phyloP scores from a whole-genome alignment of 2,329 filamentous ascomycete genomes.

The Furcasterigmium sp. region DNA sequence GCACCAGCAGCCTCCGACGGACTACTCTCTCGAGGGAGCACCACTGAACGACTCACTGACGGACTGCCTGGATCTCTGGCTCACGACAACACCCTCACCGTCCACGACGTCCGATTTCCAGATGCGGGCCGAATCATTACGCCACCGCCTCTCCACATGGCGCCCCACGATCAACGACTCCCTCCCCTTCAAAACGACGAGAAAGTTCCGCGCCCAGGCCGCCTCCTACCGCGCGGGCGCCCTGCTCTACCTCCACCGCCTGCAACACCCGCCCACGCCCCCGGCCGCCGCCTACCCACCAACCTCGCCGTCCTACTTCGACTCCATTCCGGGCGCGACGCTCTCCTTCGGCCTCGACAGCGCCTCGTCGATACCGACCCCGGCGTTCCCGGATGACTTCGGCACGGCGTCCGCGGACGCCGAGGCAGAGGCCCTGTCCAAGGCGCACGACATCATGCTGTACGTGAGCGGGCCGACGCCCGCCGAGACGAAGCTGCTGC shows the following conservation, averaged over 20 bases:
- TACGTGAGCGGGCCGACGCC: conserved; percentile 13
- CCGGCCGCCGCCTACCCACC: background rate
- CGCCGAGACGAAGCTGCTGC: conserved; percentile 19
- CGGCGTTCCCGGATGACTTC: background rate
- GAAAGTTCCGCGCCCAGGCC: conserved; percentile 21
- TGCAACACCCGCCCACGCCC: conserved; percentile 15
- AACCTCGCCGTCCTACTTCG: background rate
- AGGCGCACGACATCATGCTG: conserved; percentile 22
- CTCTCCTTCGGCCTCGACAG: background rate
- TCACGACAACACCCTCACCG: background rate
- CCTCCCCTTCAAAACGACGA: conserved; percentile 16
- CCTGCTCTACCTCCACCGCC: conserved; percentile 20
- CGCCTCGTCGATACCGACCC: background rate
- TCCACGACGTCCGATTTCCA: conserved; percentile 1
- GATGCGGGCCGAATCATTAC: conserved; percentile 13
- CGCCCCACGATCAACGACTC: conserved; percentile 14
- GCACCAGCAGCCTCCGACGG: background rate
- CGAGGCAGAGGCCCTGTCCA: conserved; percentile 16
- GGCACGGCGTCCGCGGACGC: conserved; percentile 4
- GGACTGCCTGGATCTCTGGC: background rate
- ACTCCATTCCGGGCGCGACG: background rate
- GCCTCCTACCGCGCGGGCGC: conserved; percentile 18
- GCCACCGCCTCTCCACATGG: conserved; percentile 16
- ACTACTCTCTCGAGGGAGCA: background rate
- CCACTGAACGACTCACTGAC: background rate